Evolutionary conservation across 176 grass and related monocot genomes (phyloP), one percentile per base, ranked within the genome.

Genomic region (Chrysopogon serrulatus): DNA sequence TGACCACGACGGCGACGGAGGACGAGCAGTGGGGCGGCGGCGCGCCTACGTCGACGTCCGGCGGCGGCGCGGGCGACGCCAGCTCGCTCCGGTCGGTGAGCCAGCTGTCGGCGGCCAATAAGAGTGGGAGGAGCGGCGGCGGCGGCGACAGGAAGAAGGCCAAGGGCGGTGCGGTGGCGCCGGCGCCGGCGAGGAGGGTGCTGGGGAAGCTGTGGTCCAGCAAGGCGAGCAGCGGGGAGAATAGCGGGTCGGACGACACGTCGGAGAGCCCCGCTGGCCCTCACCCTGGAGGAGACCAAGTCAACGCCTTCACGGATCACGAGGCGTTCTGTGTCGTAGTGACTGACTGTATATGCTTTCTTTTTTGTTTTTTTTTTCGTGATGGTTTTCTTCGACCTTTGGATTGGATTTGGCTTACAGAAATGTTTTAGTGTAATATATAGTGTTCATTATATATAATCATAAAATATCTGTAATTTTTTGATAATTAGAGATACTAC

Each of bases 171-270:
- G 84, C 44, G 74, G 92, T 76, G 76, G 79, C 34, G 65, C 76
- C 76, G n/a, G 44, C 65, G 40, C 76, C 75, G 24, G 60, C 19
- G 71, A 96, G 83, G 87, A 99, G 93, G 80, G 87, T 99, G 82
- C 65, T 92, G 13, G 91, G 81, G 77, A 99, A 99, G 90, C 86
- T 96, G 71, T 99, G 93, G 96, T 94, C 93, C 19, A 74, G 90
- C 68, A 99, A 92, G 78, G 83, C 59, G 4, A 88, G 89, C 43
- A 78, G 53, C n/a, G 84, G 86, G 15, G 96, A 95, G 73, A 95
- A 90, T 77, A 95, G 87, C 74, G 88, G 91, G 71, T 96, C 91
- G 0, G 93, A 97, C 74, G 92, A 99, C 87, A 94, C 93, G 64
- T 99, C 96, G 21, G 96, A 92, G 69, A 99, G 96, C 73, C 96